A percentile compares a stretch with the other conserved stretches of the same genome.
Evolutionary conservation across 495 filamentous ascomycete species (phyloP).

Genomic region (Lepidopterella palustris): DNA sequence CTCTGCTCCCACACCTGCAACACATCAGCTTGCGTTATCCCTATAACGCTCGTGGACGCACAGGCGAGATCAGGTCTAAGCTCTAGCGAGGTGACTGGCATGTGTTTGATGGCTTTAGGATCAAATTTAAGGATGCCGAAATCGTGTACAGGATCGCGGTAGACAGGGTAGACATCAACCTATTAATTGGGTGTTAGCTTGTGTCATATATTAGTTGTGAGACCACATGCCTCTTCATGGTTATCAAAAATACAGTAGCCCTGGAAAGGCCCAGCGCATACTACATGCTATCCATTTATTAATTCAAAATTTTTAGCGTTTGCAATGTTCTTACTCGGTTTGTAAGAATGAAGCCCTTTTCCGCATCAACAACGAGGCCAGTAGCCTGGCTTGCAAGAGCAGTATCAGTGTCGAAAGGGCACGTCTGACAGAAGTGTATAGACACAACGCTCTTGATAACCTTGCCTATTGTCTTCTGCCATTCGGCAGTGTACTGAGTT

Average conservation of each 20-base stretch:
- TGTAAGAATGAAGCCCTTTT: no score
- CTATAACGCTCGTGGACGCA: constrained; percentile 3
- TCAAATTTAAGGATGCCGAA: constrained; percentile 96
- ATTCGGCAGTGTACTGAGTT: constrained; percentile 81
- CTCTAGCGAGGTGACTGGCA: constrained; percentile 71
- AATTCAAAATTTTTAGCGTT: constrained; percentile 23
- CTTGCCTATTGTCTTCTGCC: constrained; percentile 90
- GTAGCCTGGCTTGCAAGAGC: constrained; percentile 92
- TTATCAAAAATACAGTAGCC: constrained; percentile 97
- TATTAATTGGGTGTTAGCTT: constrained; percentile 33
- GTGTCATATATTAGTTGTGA: not conserved
- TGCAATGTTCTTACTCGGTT: constrained; percentile 18
- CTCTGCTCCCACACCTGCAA: constrained; percentile 68
- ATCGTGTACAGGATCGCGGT: constrained; percentile 96
- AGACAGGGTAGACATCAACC: constrained; percentile 94
- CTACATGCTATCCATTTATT: constrained; percentile 82
- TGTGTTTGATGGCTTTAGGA: constrained; percentile 91
- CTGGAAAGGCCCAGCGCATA: constrained; percentile 92
- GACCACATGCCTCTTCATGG: constrained; percentile 59
- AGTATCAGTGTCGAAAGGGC: constrained; percentile 91
- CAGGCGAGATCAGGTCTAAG: constrained; percentile 69
- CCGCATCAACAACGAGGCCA: constrained; percentile 94
- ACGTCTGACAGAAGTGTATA: constrained; percentile 97
- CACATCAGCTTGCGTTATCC: not conserved
- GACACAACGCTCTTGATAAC: constrained; percentile 91